These are phyloP conservation scores for Puya raimondii DNA, from an alignment of 176 grass and related monocot species.

Conservation along the genomic window DNA sequence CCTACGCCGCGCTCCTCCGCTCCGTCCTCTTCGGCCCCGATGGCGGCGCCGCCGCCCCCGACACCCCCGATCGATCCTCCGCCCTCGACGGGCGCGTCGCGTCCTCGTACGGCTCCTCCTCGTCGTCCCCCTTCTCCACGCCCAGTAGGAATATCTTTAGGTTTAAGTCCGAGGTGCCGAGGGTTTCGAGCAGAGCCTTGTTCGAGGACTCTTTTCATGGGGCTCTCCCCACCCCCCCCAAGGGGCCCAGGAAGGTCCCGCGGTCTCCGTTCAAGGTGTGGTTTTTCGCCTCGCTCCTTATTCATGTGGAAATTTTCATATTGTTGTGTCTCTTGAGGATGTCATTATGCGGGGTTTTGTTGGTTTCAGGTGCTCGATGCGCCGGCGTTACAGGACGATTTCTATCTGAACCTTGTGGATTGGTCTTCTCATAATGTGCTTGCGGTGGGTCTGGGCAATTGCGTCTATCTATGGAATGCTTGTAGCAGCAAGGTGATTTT, in stretches of 20 bases:
- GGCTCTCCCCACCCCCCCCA: conserved; percentile 28
- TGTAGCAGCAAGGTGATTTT: conserved; percentile 87
- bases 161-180: conserved; percentile 79
- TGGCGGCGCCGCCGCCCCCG: too few species aligned
- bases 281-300: background rate
- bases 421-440: conserved; percentile 97
- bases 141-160: conserved; percentile 73
- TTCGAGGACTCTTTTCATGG: conserved; percentile 65
- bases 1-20: conserved; percentile 74
- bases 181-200: conserved; percentile 43
- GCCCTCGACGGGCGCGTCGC: conserved; percentile 19
- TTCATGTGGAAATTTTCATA: background rate
- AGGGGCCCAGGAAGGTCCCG: conserved; percentile 60
- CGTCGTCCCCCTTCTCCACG: conserved; percentile 36
- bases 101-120: conserved; percentile 53
- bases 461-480: conserved; percentile 94
- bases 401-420: conserved; percentile 98
- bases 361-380: conserved; percentile 81
- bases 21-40: conserved; percentile 61
- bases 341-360: background rate
- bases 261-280: conserved; percentile 78
- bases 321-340: background rate
- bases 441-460: conserved; percentile 85
- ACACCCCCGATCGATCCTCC: conserved; percentile 9
- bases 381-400: conserved; percentile 94